phyloP scores from a whole-genome alignment of 495 filamentous ascomycete species.

The Xylaria telfairii region DNA sequence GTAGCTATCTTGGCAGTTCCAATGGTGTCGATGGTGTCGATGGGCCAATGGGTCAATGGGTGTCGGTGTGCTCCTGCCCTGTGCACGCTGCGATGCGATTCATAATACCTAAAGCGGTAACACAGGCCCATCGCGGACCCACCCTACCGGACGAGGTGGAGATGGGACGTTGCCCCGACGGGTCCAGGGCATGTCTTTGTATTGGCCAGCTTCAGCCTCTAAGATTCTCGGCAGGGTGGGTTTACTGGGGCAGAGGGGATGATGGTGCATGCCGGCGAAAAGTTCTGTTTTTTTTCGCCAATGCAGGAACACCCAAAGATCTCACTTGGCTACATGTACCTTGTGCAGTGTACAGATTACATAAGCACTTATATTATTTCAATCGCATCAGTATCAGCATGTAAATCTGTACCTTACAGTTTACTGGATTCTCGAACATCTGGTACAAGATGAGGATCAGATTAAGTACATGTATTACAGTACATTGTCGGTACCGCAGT shows the following conservation, averaged over 20 bases:
- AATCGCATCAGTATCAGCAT: too few species aligned
- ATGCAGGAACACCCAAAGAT: constrained; percentile 12
- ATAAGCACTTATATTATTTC: too few species aligned
- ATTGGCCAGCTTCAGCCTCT: constrained; percentile 8
- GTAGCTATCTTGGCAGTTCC: constrained; percentile 2
- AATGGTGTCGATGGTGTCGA: not conserved
- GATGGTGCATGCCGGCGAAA: not conserved
- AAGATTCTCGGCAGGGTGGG: constrained; percentile 13
- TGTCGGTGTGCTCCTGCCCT: constrained; percentile 5
- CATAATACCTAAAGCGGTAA: not conserved
- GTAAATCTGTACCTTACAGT: too few species aligned
- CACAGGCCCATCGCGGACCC: not conserved
- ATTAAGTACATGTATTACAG: not conserved
- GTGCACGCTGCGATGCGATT: not conserved
- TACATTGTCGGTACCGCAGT: not conserved
- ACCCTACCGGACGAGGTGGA: not conserved
- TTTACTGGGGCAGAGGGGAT: not conserved
- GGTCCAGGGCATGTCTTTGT: not conserved
- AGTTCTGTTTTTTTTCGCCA: not conserved
- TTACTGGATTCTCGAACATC: not conserved
- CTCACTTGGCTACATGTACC: not conserved
- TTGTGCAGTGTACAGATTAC: too few species aligned
- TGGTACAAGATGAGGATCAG: not conserved
- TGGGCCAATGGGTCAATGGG: too few species aligned
- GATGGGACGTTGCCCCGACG: not conserved